phyloP scores from a whole-genome alignment of 768 basidiomycete genomes.

The Boletus subcaerulescens region DNA sequence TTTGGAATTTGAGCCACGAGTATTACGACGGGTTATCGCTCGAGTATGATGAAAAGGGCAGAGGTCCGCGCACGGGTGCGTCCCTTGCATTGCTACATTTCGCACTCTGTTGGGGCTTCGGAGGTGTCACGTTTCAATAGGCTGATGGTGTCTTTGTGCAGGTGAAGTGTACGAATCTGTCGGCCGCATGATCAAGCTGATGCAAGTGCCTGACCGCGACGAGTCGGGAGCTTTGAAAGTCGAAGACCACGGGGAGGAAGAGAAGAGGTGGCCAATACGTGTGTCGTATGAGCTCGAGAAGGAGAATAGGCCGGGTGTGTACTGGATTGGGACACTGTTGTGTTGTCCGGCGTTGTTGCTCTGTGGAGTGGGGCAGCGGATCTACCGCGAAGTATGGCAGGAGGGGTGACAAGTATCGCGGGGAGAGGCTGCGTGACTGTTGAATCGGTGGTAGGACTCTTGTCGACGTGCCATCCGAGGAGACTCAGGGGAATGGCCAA shows the following conservation, averaged over 20 bases:
- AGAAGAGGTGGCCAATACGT: conserved; percentile 8
- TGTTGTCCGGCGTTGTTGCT: conserved; percentile 13
- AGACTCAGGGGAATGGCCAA: too few relatives aligned
- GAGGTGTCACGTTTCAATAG: neutral
- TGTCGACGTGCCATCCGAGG: too few relatives aligned
- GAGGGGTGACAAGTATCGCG: conserved; percentile 5
- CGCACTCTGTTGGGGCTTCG: neutral
- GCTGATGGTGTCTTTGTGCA: conserved; percentile 1
- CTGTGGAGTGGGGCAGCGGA: conserved; percentile 8
- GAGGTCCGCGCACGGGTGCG: conserved; percentile 14
- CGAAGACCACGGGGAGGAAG: neutral
- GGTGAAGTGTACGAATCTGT: conserved; percentile 24
- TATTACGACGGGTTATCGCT: conserved; percentile 20
- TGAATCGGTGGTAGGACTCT: too few relatives aligned
- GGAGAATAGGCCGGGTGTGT: neutral
- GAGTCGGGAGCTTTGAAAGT: neutral
- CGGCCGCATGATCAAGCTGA: conserved; percentile 19
- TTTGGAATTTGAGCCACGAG: conserved; percentile 18
- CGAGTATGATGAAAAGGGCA: conserved; percentile 10
- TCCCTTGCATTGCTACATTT: neutral
- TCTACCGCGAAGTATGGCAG: conserved; percentile 12
- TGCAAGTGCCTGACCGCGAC: conserved; percentile 12
- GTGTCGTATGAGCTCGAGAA: conserved; percentile 14
- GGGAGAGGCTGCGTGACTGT: too few relatives aligned
- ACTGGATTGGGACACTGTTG: conserved; percentile 11